These are phyloP conservation scores for Naegleria fowleri DNA, from an alignment of 208 protist species.

Conservation along the genomic window DNA sequence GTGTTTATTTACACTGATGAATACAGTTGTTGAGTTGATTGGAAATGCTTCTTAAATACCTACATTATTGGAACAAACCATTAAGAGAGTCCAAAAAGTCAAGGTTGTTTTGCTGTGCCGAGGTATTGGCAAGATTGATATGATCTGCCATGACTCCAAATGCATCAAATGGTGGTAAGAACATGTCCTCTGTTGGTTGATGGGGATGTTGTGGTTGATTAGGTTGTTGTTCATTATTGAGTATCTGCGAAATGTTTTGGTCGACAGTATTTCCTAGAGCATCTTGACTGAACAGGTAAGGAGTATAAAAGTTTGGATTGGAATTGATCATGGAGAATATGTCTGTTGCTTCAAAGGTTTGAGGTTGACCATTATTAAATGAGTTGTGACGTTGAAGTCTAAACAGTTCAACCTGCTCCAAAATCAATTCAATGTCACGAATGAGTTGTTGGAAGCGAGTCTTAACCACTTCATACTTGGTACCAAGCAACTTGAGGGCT, in stretches of 20 bases:
- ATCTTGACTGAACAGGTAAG: neutral
- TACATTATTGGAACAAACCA: neutral
- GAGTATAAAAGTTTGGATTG: neutral
- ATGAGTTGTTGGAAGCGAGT: constrained; percentile 2
- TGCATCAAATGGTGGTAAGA: neutral
- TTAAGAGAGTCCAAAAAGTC: neutral
- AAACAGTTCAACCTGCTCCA: neutral
- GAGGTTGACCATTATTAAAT: neutral
- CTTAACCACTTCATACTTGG: constrained; percentile 6
- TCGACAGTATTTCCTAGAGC: neutral
- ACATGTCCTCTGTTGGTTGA: neutral
- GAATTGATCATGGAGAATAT: neutral
- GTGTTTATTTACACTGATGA: too few species aligned
- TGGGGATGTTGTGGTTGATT: neutral
- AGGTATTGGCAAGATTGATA: neutral
- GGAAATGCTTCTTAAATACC: too few species aligned
- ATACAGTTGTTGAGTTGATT: too few species aligned
- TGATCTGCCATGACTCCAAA: neutral
- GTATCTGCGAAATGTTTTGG: neutral
- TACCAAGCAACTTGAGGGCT: neutral
- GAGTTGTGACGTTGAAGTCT: neutral
- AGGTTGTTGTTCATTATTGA: neutral
- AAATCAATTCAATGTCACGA: neutral
- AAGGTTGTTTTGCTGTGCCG: neutral
- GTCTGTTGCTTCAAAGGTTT: neutral